Evolutionary conservation across 108 stramenopile genomes (phyloP).

Genomic region (Cyclotella distinguenda): DNA sequence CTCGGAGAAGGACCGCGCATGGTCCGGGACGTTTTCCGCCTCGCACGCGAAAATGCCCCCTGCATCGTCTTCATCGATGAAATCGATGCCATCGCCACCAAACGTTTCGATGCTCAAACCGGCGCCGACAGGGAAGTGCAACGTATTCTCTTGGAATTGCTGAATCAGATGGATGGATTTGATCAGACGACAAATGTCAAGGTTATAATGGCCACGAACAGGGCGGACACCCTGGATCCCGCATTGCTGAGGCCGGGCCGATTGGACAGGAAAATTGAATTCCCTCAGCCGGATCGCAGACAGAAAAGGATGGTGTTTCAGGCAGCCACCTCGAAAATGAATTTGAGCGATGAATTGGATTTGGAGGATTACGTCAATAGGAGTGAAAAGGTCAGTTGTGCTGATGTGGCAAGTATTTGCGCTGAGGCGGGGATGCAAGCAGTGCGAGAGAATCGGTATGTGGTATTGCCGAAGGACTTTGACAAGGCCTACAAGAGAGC

Average conservation of each 20-base stretch:
- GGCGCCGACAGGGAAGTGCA: slow-evolving; percentile 99
- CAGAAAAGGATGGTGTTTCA: slow-evolving; percentile 99
- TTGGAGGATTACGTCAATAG: slow-evolving; percentile 99
- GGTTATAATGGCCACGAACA: slow-evolving; percentile 99
- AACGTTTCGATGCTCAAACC: slow-evolving; percentile 99
- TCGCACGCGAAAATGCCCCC: slow-evolving; percentile 97
- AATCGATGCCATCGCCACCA: slow-evolving; percentile 99
- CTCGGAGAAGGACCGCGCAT: slow-evolving; percentile 99
- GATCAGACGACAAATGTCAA: slow-evolving; percentile 99
- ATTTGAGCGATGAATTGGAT: slow-evolving; percentile 95
- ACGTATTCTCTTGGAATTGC: slow-evolving; percentile 96
- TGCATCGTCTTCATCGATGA: slow-evolving; percentile 99
- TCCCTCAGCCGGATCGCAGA: slow-evolving; percentile 97
- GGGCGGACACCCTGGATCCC: slow-evolving; percentile 98
- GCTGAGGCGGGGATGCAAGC: slow-evolving; percentile 98
- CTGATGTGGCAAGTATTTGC: slow-evolving; percentile 96
- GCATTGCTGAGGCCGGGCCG: slow-evolving; percentile 98
- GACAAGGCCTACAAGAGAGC: slow-evolving; percentile 99
- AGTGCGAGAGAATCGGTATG: slow-evolving; percentile 98
- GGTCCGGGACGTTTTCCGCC: slow-evolving; percentile 99
- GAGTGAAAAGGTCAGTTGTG: slow-evolving; percentile 94
- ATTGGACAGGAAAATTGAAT: slow-evolving; percentile 99
- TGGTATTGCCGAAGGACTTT: slow-evolving; percentile 97
- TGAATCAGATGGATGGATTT: slow-evolving; percentile 99
- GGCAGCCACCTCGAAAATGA: slow-evolving; percentile 98